A percentile compares a stretch with the other conserved stretches of the same genome.
Conservation (phyloP, 768 basidiomycete genomes). For the Ephemerocybe angulata region DNA sequence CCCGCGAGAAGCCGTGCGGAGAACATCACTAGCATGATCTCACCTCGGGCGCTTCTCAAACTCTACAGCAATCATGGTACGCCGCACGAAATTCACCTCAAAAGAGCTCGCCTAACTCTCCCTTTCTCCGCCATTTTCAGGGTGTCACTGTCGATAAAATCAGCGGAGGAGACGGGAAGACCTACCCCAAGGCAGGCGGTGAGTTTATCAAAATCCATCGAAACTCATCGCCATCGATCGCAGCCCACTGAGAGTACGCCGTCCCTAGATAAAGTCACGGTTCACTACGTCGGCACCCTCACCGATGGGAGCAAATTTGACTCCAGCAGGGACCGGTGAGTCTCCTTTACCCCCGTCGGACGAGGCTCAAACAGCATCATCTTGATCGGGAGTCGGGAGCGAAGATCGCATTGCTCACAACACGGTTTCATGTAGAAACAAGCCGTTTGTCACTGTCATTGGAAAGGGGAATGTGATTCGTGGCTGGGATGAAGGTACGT, state of each 20-base stretch:
- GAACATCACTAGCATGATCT: too few species aligned
- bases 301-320: slow-evolving; percentile 63
- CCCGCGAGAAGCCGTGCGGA: too few species aligned
- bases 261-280: slow-evolving; percentile 57
- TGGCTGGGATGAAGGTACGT: slow-evolving; percentile 86
- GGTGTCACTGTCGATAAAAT: slow-evolving; percentile 67
- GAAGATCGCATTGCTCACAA: too few species aligned
- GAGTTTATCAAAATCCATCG: slow-evolving; percentile 28
- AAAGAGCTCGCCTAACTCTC: too few species aligned
- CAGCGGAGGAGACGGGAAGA: slow-evolving; percentile 56
- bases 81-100: too few species aligned
- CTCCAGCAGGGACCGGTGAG: slow-evolving; percentile 73
- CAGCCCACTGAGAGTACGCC: slow-evolving; percentile 1
- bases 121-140: too few species aligned
- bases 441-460: slow-evolving; percentile 66
- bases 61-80: too few species aligned
- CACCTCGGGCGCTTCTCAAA: too few species aligned
- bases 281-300: slow-evolving; percentile 80
- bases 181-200: slow-evolving; percentile 72
- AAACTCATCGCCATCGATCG: too few species aligned
- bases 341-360: slow-evolving; percentile 10
- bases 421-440: slow-evolving; percentile 41
- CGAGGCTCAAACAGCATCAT: slow-evolving; percentile 3
- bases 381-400: too few species aligned
- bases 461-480: slow-evolving; percentile 84